phyloP scores from a whole-genome alignment of 2,329 filamentous ascomycete species.

The Myotisia sp. region DNA sequence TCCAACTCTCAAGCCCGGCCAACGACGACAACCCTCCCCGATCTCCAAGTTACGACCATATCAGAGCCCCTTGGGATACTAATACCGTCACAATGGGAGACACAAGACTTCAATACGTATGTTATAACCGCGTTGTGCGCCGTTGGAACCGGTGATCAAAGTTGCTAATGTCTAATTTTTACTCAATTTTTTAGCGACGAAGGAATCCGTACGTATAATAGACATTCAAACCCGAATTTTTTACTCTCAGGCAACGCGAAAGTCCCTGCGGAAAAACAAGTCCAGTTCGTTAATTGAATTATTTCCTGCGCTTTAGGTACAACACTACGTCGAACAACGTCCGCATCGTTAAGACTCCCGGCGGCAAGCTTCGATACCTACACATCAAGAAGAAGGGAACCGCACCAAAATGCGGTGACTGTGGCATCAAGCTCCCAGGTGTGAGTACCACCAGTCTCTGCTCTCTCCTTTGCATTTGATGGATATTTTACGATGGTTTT shows the following conservation, averaged over 20 bases:
- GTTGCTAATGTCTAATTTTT: conserved; percentile 18
- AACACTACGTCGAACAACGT: conserved; percentile 98
- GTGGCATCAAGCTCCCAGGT: conserved; percentile 90
- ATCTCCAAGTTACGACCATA: conserved; percentile 25
- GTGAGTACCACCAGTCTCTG: conserved; percentile 50
- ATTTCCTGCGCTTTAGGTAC: conserved; percentile 50
- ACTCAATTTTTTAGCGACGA: conserved; percentile 45
- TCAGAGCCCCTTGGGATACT: conserved; percentile 27
- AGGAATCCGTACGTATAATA: conserved; percentile 58
- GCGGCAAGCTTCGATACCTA: conserved; percentile 86
- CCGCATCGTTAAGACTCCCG: conserved; percentile 89
- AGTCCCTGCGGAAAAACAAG: neutral
- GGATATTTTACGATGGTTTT: conserved; percentile 1
- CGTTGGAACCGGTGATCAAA: neutral
- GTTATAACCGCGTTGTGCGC: conserved; percentile 9
- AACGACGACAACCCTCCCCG: conserved; percentile 28
- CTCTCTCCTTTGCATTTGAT: neutral
- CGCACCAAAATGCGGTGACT: conserved; percentile 98
- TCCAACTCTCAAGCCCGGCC: conserved; percentile 28
- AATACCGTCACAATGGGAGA: conserved; percentile 38
- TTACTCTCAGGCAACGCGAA: no score
- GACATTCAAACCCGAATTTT: no score
- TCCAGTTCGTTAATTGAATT: no score
- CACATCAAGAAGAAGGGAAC: conserved; percentile 99
- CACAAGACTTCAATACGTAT: conserved; percentile 39